A percentile compares a stretch with the other conserved stretches of the same genome.
phyloP scores from a whole-genome alignment of 2,329 filamentous ascomycete genomes.

The Coniella vitis region DNA sequence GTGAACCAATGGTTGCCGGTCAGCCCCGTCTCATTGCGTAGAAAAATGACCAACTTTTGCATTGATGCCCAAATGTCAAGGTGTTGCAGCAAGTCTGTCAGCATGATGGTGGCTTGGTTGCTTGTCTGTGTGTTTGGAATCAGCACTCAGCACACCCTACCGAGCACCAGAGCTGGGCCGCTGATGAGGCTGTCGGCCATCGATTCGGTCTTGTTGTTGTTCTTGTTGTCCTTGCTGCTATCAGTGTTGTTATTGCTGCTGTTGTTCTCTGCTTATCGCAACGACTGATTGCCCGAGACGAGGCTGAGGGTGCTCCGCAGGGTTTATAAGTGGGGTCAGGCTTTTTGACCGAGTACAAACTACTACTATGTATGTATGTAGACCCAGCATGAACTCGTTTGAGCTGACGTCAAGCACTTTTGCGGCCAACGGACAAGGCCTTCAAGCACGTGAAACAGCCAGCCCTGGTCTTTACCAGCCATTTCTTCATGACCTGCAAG shows the following conservation, averaged over 20 bases:
- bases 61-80: constrained; percentile 16
- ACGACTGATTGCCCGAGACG: not conserved
- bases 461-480: too few species aligned
- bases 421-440: too few species aligned
- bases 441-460: too few species aligned
- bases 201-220: not conserved
- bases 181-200: constrained; percentile 9
- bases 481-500: too few species aligned
- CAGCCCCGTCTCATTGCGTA: not conserved
- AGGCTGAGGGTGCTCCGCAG: not conserved
- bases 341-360: not conserved
- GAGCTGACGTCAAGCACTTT: constrained; percentile 9
- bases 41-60: constrained; percentile 7
- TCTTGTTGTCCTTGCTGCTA: not conserved
- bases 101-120: not conserved
- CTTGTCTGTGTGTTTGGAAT: not conserved
- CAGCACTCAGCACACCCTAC: constrained; percentile 1
- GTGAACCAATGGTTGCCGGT: constrained; percentile 9
- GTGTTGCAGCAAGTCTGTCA: constrained; percentile 2
- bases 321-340: not conserved
- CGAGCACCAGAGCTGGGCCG: not conserved
- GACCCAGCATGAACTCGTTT: constrained; percentile 13
- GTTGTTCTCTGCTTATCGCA: not conserved
- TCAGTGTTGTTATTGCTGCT: too few species aligned
- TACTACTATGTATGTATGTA: too few species aligned